Evolutionary conservation across 768 basidiomycete species (phyloP), one percentile per base, ranked within the genome.

Genomic region (Austroboletus eburneus): DNA sequence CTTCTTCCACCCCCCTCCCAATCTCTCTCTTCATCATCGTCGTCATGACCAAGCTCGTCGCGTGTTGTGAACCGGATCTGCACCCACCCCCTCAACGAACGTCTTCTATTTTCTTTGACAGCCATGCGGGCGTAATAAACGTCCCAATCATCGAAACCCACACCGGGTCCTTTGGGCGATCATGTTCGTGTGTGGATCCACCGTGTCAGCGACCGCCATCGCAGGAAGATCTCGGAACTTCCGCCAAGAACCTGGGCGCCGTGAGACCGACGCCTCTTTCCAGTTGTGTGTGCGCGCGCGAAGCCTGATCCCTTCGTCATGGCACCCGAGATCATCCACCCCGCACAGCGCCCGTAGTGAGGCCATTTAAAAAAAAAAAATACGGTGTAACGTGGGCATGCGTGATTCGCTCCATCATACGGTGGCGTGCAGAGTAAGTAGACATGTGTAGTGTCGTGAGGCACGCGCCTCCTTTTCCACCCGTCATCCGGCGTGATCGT

Each of bases 181-280:
- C 30, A 32, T 32, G 30, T 29, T 55, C 39, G 57, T 45, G 50
- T 40, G 38, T 39, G 5, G 56, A 57, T 57, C 53, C 8, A 9
- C 30, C 30, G 30, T 32, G 30, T 14, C 9, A 32, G 13, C 20
- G 21, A 34, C 40, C 10, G 20, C 25, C 36, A n/a, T n/a, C 14
- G 22, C 22, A 8, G 3, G 24, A 18, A 18, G 24, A 27, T n/a
- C 20, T 49, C 34, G 43, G 38, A 16, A 14, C 14, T 21, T n/a
- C n/a, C n/a, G n/a, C n/a, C n/a, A n/a, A n/a, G n/a, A n/a, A n/a
- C n/a, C n/a, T n/a, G n/a, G n/a, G n/a, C n/a, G n/a, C n/a, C 29
- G 44, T n/a, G 27, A 33, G 48, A 21, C 16, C 27, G n/a, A n/a
- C n/a, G n/a, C n/a, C n/a, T n/a, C n/a, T n/a, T n/a, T n/a, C n/a